Evolutionary conservation across 1,139 yeast genomes (phyloP).

Genomic region (Hyphopichia pseudoburtonii): DNA sequence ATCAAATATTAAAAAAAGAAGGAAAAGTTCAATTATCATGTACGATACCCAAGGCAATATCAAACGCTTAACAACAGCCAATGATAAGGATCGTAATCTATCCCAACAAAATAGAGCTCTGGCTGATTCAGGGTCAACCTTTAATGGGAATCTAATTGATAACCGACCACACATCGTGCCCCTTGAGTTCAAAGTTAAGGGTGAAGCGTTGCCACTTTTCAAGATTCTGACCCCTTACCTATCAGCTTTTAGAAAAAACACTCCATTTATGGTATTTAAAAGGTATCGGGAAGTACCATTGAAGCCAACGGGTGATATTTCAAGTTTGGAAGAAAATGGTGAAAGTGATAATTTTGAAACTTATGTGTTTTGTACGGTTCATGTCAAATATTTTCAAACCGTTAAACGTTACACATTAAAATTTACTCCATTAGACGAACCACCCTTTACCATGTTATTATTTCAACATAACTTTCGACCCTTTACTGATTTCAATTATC

Average conservation of each 20-base stretch:
- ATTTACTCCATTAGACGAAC: constrained; percentile 20
- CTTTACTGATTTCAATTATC: constrained; percentile 41
- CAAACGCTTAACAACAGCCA: constrained; percentile 10
- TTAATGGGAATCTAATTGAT: constrained; percentile 20
- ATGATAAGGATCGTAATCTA: too few species aligned
- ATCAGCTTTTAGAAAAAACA: constrained; percentile 34
- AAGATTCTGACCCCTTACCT: constrained; percentile 37
- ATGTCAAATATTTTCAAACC: constrained; percentile 26
- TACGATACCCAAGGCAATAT: constrained; percentile 27
- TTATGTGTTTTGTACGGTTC: constrained; percentile 34
- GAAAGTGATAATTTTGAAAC: constrained; percentile 28
- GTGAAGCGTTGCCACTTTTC: constrained; percentile 40
- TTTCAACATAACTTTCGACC: constrained; percentile 41
- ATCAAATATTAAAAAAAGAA: constrained; percentile 19
- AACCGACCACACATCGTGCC: constrained; percentile 36
- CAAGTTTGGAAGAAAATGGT: constrained; percentile 7
- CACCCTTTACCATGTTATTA: constrained; percentile 24
- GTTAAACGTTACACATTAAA: constrained; percentile 31
- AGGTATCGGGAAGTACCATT: constrained; percentile 32
- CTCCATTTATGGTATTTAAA: constrained; percentile 37
- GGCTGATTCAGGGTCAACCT: too few species aligned
- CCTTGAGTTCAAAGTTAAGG: constrained; percentile 28
- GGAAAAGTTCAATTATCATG: constrained; percentile 21
- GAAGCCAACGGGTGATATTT: constrained; percentile 16
- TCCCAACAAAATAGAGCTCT: too few species aligned